These are phyloP conservation scores for Umbelopsis sp. DNA, from an alignment of 371 early-diverging fungal species.

Conservation along the genomic window DNA sequence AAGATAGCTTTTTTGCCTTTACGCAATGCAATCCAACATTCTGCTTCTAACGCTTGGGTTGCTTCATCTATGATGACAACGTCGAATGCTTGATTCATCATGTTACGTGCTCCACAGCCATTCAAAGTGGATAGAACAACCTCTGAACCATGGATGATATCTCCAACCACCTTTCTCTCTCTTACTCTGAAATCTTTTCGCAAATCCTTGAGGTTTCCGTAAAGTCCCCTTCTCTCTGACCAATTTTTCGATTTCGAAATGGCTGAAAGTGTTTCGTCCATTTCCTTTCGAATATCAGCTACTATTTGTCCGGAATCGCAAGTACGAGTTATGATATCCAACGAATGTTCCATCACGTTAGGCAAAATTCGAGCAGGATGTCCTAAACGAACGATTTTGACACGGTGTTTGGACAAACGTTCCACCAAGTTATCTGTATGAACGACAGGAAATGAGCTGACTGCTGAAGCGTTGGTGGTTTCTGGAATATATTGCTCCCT, in stretches of 20 bases:
- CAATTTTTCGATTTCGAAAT: conserved; percentile 68
- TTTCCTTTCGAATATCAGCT: conserved; percentile 77
- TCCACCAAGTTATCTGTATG: conserved; percentile 80
- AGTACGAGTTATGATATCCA: conserved; percentile 71
- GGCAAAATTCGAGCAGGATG: conserved; percentile 86
- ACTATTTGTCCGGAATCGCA: conserved; percentile 81
- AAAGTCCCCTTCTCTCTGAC: conserved; percentile 68
- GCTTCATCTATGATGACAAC: conserved; percentile 92
- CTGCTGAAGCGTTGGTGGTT: neutral
- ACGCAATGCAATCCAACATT: conserved; percentile 90
- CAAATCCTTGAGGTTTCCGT: conserved; percentile 70
- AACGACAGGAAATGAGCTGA: neutral
- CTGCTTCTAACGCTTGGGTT: conserved; percentile 87
- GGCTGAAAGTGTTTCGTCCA: conserved; percentile 70
- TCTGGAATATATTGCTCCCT: conserved; percentile 10
- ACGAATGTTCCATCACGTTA: conserved; percentile 67
- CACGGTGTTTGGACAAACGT: conserved; percentile 60
- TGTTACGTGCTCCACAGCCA: conserved; percentile 60
- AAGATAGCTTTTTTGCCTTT: conserved; percentile 83
- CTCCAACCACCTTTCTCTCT: conserved; percentile 72
- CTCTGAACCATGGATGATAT: conserved; percentile 63
- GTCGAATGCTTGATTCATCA: conserved; percentile 78
- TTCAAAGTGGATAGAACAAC: conserved; percentile 69
- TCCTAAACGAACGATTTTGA: conserved; percentile 83
- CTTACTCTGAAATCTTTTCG: conserved; percentile 74